Percentiles rank a stretch among this genome's conserved stretches.
These are phyloP conservation scores for Dendrobium chrysotoxum DNA, from an alignment of 106 monocot species.

Conservation along the genomic window DNA sequence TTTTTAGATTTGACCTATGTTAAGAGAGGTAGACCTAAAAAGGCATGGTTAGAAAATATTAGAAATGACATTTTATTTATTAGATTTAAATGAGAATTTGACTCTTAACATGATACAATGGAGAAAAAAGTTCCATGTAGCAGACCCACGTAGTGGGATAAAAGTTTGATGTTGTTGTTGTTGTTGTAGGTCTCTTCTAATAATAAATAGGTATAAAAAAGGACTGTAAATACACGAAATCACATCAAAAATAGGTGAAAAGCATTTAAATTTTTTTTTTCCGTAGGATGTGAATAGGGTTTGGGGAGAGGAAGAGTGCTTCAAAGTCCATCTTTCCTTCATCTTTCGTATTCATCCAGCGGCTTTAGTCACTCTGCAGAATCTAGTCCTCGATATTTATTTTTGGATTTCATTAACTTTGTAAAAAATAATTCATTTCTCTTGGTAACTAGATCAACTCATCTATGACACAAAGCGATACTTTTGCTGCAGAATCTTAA, in stretches of 20 bases:
- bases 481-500: slow-evolving; percentile 74
- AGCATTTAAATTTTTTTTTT: not conserved
- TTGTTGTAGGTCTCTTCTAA: not conserved
- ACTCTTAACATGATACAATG: too few species aligned
- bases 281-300: not conserved
- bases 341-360: not conserved
- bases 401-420: not conserved
- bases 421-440: not conserved
- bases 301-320: not conserved
- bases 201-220: not conserved
- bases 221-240: not conserved
- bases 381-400: slow-evolving; percentile 1
- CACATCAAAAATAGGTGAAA: not conserved
- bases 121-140: too few species aligned
- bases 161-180: not conserved
- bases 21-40: too few species aligned
- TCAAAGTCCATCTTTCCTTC: not conserved
- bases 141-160: too few species aligned
- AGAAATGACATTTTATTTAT: too few species aligned
- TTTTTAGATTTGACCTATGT: too few species aligned
- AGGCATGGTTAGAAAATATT: too few species aligned
- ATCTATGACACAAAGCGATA: not conserved
- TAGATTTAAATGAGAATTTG: too few species aligned
- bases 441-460: not conserved
- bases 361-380: not conserved